These are phyloP conservation scores for Sugiyamaella castrensis DNA, from an alignment of 1,139 yeast genomes.

Conservation along the genomic window DNA sequence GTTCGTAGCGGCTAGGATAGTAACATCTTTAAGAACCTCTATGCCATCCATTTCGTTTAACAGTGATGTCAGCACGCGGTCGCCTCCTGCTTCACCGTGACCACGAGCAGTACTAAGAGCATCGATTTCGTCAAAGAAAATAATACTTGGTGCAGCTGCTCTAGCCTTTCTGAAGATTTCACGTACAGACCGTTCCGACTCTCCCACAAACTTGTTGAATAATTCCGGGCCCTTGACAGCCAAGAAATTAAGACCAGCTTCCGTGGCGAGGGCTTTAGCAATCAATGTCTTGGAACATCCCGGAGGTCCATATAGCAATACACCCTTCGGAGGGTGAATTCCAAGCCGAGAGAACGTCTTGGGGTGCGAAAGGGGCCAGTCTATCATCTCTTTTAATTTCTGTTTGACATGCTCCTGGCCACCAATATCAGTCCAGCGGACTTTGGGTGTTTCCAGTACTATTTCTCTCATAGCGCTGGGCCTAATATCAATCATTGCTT, in stretches of 20 bases:
- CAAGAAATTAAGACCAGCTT: slow-evolving; percentile 84
- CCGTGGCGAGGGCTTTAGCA: slow-evolving; percentile 93
- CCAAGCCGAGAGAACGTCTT: slow-evolving; percentile 75
- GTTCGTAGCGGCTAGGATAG: slow-evolving; percentile 92
- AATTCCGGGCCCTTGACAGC: slow-evolving; percentile 97
- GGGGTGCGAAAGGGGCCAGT: slow-evolving; percentile 82
- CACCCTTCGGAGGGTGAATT: slow-evolving; percentile 87
- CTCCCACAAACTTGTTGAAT: slow-evolving; percentile 92
- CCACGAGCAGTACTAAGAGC: slow-evolving; percentile 79
- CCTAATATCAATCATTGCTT: slow-evolving; percentile 70
- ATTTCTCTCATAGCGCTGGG: slow-evolving; percentile 98
- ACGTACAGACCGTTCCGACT: slow-evolving; percentile 82
- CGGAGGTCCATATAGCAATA: slow-evolving; percentile 89
- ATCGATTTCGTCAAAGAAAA: slow-evolving; percentile 93
- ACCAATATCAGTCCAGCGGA: slow-evolving; percentile 91
- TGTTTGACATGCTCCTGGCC: slow-evolving; percentile 83
- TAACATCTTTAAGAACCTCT: slow-evolving; percentile 88
- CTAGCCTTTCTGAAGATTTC: slow-evolving; percentile 90
- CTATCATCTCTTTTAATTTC: slow-evolving; percentile 84
- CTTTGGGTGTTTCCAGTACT: slow-evolving; percentile 89
- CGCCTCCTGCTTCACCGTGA: slow-evolving; percentile 66
- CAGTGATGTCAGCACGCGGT: slow-evolving; percentile 81
- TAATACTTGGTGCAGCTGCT: slow-evolving; percentile 88
- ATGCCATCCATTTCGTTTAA: slow-evolving; percentile 95
- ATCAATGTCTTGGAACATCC: slow-evolving; percentile 94